These are phyloP conservation scores for Musa itinerans DNA, from an alignment of 176 grass and related monocot species.

Conservation along the genomic window DNA sequence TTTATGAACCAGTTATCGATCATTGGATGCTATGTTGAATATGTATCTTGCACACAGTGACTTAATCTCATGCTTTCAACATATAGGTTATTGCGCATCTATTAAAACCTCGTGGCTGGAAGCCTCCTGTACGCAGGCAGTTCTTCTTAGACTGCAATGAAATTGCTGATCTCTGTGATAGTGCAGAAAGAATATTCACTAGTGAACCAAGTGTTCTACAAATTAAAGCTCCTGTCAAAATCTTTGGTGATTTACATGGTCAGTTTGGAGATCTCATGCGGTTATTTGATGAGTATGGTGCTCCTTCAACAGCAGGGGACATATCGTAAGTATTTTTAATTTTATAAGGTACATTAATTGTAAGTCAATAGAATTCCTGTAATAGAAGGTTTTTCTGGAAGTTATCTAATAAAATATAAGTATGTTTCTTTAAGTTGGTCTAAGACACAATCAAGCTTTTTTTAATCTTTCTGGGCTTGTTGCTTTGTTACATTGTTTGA, in stretches of 20 bases:
- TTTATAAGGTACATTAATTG: constrained; percentile 3
- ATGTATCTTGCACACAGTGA: not conserved
- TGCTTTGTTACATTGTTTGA: too few relatives aligned
- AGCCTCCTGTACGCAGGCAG: constrained; percentile 83
- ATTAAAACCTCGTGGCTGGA: constrained; percentile 95
- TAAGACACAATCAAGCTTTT: too few relatives aligned
- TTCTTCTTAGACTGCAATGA: constrained; percentile 98
- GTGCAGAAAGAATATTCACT: constrained; percentile 92
- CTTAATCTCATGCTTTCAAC: constrained; percentile 8
- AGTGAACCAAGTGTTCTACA: constrained; percentile 85
- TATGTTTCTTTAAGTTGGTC: constrained; percentile 7
- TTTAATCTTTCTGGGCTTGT: too few relatives aligned
- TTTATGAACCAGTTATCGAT: not conserved
- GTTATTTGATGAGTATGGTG: constrained; percentile 94
- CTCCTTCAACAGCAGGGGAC: constrained; percentile 97
- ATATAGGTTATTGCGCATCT: constrained; percentile 76
- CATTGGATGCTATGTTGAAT: not conserved
- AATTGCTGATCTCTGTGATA: constrained; percentile 93
- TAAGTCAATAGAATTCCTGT: not conserved
- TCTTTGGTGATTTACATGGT: constrained; percentile 96
- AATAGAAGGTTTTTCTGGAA: not conserved
- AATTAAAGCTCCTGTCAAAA: constrained; percentile 93
- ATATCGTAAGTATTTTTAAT: constrained; percentile 61
- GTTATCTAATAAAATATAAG: not conserved
- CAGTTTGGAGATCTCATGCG: constrained; percentile 99